A percentile compares a stretch with the other conserved stretches of the same genome.
Evolutionary conservation across 2,329 filamentous ascomycete species (phyloP).

Genomic region (Venturia carpophila): DNA sequence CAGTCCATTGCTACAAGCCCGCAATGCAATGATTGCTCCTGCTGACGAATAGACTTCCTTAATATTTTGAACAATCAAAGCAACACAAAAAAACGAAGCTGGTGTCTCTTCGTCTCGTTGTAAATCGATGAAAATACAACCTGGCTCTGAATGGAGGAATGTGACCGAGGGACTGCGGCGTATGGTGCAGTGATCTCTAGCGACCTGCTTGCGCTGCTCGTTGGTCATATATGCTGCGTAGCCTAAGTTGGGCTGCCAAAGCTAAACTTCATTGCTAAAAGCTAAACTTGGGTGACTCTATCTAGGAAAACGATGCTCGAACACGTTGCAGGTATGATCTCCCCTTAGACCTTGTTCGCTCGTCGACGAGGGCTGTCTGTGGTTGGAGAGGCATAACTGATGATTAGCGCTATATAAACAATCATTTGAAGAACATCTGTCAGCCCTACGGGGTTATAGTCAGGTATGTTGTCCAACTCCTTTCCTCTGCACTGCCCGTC

Average conservation of each 20-base stretch:
- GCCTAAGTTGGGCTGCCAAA: no score
- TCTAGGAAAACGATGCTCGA: no score
- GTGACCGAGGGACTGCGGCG: background rate
- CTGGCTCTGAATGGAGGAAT: background rate
- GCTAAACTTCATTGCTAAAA: no score
- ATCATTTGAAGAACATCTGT: background rate
- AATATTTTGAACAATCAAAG: background rate
- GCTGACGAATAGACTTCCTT: no score
- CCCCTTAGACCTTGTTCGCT: no score
- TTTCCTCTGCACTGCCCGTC: background rate
- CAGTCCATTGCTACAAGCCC: background rate
- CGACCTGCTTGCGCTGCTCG: no score
- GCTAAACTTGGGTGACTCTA: no score
- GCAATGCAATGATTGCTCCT: no score
- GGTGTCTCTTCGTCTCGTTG: background rate
- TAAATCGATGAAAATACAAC: background rate
- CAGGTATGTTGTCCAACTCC: background rate
- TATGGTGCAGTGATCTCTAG: background rate
- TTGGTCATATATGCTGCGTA: no score
- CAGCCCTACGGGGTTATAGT: background rate
- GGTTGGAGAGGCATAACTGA: no score
- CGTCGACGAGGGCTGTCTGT: no score
- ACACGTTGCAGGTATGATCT: no score
- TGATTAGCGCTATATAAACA: background rate
- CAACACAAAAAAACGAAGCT: background rate